Evolutionary conservation across 2,329 filamentous ascomycete genomes (phyloP).

Genomic region (Paecilomyces fulvus): DNA sequence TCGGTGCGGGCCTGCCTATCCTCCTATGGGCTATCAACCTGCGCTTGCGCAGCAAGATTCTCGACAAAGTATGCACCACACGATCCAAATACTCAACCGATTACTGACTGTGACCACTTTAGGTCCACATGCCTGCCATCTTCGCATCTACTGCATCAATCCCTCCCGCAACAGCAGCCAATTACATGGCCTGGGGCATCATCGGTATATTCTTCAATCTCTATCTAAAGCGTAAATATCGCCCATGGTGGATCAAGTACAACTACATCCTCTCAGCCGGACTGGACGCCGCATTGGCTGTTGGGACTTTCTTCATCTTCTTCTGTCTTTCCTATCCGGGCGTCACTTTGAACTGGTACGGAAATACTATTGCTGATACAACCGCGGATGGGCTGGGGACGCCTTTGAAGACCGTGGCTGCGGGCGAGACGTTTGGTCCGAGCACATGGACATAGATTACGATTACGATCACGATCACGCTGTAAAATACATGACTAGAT

Average conservation of each 20-base stretch:
- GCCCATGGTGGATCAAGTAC: constrained; percentile 26
- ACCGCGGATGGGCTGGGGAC: constrained; percentile 29
- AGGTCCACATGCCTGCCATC: constrained; percentile 3
- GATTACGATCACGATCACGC: neutral
- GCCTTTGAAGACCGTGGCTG: neutral
- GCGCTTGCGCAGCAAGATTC: neutral
- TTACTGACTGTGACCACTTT: neutral
- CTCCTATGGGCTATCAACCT: constrained; percentile 17
- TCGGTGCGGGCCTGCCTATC: constrained; percentile 33
- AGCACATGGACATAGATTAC: neutral
- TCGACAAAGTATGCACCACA: neutral
- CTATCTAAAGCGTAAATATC: constrained; percentile 15
- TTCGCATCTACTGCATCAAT: constrained; percentile 40
- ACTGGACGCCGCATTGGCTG: constrained; percentile 14
- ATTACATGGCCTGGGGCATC: constrained; percentile 9
- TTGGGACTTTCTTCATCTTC: constrained; percentile 11
- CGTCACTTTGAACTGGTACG: constrained; percentile 7
- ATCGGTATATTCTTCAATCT: constrained; percentile 23
- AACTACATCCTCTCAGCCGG: constrained; percentile 27
- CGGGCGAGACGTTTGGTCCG: neutral
- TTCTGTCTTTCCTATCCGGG: constrained; percentile 8
- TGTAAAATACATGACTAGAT: neutral
- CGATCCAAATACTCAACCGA: neutral
- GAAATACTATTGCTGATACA: constrained; percentile 20
- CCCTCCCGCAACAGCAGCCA: constrained; percentile 10